Conservation (phyloP, 2,329 filamentous ascomycete genomes). For the Beauveria sp. region DNA sequence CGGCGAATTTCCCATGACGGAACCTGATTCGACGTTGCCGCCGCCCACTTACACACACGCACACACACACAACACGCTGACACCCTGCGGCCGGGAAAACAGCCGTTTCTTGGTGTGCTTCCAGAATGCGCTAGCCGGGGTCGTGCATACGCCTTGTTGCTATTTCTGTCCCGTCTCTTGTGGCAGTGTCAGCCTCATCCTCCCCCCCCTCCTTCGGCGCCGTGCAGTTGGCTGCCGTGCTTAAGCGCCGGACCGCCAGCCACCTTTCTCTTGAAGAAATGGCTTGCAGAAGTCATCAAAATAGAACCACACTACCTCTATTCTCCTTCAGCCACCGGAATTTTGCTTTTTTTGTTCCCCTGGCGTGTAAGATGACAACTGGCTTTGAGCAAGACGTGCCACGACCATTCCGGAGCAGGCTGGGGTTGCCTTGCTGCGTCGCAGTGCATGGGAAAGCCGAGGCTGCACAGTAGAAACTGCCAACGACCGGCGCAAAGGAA, state of each 20-base stretch:
- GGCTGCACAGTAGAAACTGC: background rate
- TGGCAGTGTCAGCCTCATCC: slow-evolving; percentile 8
- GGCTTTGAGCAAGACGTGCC: too few relatives aligned
- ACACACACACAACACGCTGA: background rate
- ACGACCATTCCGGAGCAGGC: too few relatives aligned
- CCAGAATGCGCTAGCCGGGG: background rate
- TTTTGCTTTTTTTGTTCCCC: too few relatives aligned
- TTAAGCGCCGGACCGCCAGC: slow-evolving; percentile 3
- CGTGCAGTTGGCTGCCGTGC: background rate
- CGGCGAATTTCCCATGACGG: too few relatives aligned
- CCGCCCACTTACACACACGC: background rate
- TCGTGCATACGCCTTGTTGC: slow-evolving; percentile 1
- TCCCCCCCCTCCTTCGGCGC: background rate
- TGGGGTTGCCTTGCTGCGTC: background rate
- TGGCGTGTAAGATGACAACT: too few relatives aligned
- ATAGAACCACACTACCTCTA: background rate
- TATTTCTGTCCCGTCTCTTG: slow-evolving; percentile 1
- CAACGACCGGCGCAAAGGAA: background rate
- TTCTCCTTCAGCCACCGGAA: background rate
- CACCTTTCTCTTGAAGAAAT: background rate
- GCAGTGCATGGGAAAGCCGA: background rate
- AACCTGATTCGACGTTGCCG: background rate
- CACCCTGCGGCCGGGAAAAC: background rate
- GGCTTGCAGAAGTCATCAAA: background rate
- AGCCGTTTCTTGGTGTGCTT: background rate